phyloP scores from a whole-genome alignment of 1,284 basidiomycete species.

The Bjerkandera adusta region DNA sequence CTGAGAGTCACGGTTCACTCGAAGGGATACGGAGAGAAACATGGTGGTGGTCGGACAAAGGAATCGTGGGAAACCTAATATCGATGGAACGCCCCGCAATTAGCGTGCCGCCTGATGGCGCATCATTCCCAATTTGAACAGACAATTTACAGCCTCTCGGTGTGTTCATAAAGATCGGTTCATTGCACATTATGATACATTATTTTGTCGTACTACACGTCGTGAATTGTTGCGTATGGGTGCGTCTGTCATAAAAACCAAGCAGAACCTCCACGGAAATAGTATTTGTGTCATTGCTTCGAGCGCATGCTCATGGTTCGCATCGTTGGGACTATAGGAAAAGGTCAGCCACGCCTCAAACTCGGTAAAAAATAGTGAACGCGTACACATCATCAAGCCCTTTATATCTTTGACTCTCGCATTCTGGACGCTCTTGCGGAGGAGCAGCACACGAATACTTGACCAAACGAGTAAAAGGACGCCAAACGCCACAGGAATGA shows the following conservation, averaged over 20 bases:
- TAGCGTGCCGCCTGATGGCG: too few relatives aligned
- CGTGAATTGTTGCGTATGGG: not conserved
- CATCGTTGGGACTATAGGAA: constrained; percentile 57
- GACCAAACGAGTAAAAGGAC: constrained; percentile 58
- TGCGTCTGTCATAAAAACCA: too few relatives aligned
- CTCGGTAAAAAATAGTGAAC: not conserved
- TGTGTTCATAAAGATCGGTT: not conserved
- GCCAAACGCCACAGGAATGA: constrained; percentile 62
- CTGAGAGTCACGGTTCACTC: too few relatives aligned
- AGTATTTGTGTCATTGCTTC: constrained; percentile 29
- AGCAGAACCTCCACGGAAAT: too few relatives aligned
- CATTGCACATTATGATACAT: not conserved
- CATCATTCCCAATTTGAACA: too few relatives aligned
- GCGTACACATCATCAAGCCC: constrained; percentile 68
- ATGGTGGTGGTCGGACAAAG: too few relatives aligned
- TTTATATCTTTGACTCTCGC: constrained; percentile 62
- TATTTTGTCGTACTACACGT: not conserved
- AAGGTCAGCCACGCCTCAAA: not conserved
- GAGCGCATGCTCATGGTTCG: constrained; percentile 65
- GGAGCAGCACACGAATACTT: constrained; percentile 52
- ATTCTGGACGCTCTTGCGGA: constrained; percentile 54
- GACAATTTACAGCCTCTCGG: too few relatives aligned
- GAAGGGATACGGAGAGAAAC: too few relatives aligned
- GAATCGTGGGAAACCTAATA: too few relatives aligned
- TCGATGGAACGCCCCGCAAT: too few relatives aligned